Percentiles rank a stretch among this genome's conserved stretches.
These are phyloP conservation scores for Hypoxylon sp. DNA, from an alignment of 2,329 filamentous ascomycete species.

Conservation along the genomic window DNA sequence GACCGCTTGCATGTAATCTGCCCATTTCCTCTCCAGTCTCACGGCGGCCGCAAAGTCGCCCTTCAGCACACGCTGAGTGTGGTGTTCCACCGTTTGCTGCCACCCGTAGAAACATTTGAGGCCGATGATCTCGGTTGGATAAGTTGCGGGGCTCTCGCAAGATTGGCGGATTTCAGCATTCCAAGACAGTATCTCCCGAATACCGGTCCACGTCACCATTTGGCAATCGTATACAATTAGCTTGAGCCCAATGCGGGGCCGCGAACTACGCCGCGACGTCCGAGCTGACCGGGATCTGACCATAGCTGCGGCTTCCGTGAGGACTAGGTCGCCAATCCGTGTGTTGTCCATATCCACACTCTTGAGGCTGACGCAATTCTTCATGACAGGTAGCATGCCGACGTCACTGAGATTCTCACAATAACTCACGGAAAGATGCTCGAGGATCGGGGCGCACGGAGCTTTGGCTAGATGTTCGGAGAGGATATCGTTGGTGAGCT, in stretches of 20 bases:
- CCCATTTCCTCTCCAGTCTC: constrained; percentile 91
- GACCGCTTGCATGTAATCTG: constrained; percentile 91
- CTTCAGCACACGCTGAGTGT: constrained; percentile 85
- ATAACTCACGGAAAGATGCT: constrained; percentile 89
- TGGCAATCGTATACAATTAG: constrained; percentile 92
- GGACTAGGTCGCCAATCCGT: constrained; percentile 85
- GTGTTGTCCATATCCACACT: constrained; percentile 94
- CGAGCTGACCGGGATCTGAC: constrained; percentile 74
- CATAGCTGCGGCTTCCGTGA: constrained; percentile 87
- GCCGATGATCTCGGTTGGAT: constrained; percentile 83
- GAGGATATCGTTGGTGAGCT: constrained; percentile 81
- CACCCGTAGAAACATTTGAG: constrained; percentile 96
- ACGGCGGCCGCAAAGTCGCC: constrained; percentile 82
- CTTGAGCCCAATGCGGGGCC: constrained; percentile 75
- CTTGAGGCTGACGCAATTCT: constrained; percentile 77
- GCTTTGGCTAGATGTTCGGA: constrained; percentile 80
- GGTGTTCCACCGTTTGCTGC: constrained; percentile 95
- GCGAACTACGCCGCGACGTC: constrained; percentile 57
- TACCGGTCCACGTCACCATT: constrained; percentile 92
- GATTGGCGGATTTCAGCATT: constrained; percentile 81
- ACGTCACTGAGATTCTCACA: constrained; percentile 88
- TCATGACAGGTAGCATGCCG: constrained; percentile 87
- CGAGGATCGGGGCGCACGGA: constrained; percentile 78
- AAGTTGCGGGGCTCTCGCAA: constrained; percentile 62
- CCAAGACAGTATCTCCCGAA: constrained; percentile 86